Base-by-base conservation (phyloP, 768 basidiomycete genomes). In the Lactarius indigo region DNA sequence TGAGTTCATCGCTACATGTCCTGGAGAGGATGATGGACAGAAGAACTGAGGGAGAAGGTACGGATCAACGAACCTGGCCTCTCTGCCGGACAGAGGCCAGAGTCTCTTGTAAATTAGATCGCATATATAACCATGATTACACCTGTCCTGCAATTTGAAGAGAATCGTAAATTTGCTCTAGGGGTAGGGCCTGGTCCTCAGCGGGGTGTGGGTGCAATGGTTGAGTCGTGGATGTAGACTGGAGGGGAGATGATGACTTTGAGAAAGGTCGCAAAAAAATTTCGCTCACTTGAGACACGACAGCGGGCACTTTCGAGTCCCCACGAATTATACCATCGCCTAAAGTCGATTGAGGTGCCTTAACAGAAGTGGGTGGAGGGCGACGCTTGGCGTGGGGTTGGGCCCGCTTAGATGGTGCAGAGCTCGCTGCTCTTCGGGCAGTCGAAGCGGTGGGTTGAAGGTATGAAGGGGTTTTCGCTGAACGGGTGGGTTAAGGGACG, bases 71-170 rank as follows among this genome's bases (percentile, higher is more conserved):
- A 35, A 50, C 59, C 60, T 68, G 75, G 5, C 80, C 80, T 20
- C 75, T 63, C 56, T 75, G 69, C 71, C 82, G 78, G 15, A 82
- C 76, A 18, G 74, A 66, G 23, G 79, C 68, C 71, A 85, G 82
- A 63, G 80, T 82, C 3, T 82, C 82, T 18, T 86, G 83, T 37
- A 87, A 75, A 1, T 82, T 83, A 13, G 84, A 81, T 5, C 79
- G 79, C 86, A 89, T 87, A 69, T 83, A 84, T 33, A 82, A 64
- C 87, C 86, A 88, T 66, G 86, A 82, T 66, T 85, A 84, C 20
- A 79, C 73, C 64, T 85, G 84, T 15, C 85, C 83, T 1, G 82
- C 83, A 6, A 82, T 72, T 69, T 84, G 81, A 15, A 84, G 72
- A 17, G 80, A 69, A 56, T 75, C 74, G 15, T 37, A 20, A 20